These are phyloP conservation scores for Hordeum pubiflorum DNA, from an alignment of 202 grass and related monocot species.

Conservation along the genomic window DNA sequence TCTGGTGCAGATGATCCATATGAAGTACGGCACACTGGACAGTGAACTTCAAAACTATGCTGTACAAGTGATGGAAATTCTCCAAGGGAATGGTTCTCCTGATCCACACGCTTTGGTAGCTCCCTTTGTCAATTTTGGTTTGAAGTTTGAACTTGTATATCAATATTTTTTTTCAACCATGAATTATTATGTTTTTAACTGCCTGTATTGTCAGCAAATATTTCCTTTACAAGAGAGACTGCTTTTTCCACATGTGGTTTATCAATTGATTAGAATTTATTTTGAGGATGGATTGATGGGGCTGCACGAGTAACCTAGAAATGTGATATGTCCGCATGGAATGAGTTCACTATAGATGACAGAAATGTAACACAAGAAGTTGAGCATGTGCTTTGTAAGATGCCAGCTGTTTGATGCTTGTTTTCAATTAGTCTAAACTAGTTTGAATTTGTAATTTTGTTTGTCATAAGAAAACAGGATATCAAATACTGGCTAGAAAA, in stretches of 20 bases:
- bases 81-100: slow-evolving; percentile 63
- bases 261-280: not conserved
- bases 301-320: not conserved
- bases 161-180: slow-evolving; percentile 1
- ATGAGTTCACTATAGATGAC: not conserved
- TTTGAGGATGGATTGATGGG: not conserved
- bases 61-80: slow-evolving; percentile 72
- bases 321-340: not conserved
- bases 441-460: slow-evolving; percentile 15
- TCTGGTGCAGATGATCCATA: slow-evolving; percentile 68
- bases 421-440: not conserved
- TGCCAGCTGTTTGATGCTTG: not conserved
- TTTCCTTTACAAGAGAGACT: not conserved
- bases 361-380: not conserved
- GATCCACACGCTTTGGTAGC: slow-evolving; percentile 88
- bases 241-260: not conserved
- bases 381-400: not conserved
- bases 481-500: slow-evolving; percentile 1
- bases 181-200: not conserved
- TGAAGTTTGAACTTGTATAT: not conserved
- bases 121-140: slow-evolving; percentile 15
- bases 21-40: slow-evolving; percentile 68
- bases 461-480: not conserved
- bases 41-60: slow-evolving; percentile 83
- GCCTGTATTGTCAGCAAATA: not conserved